Evolutionary conservation across 495 filamentous ascomycete species (phyloP), one percentile per base, ranked within the genome.

Genomic region (Barbatosphaeria neglecta): DNA sequence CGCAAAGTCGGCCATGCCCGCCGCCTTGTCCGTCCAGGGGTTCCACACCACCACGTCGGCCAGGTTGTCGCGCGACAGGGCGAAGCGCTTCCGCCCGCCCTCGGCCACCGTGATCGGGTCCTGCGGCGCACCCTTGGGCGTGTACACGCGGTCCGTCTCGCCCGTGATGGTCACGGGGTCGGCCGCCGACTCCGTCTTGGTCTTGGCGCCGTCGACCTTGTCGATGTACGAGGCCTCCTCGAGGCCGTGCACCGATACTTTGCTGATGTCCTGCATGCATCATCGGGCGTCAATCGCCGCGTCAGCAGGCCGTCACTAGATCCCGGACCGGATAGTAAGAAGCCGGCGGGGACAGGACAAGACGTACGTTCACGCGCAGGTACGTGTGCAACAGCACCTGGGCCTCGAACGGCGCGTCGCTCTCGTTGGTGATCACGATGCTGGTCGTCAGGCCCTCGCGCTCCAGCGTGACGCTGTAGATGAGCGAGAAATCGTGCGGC

Each of bases 21-120:
- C 74, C 7, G 85, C 83, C 64, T 90, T 90, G 45, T 87, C 85
- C 24, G 73, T 72, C 89, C 92, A 96, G 4, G 93, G 93, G 62
- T 99, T 99, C 93, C 93, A 99, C 2, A 99, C 86, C 2, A 95
- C 90, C 25, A 89, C 82, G 44, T 97, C 86, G 45, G 68, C 67
- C 46, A 99, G 68, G 55, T 83, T 87, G 63, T 95, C 85, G 35
- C 93, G 76, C 16, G 78, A 75, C 24, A 96, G 69, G 18, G 76
- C 77, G 66, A 82, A 94, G 23, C 75, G 64, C 42, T 81, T 64
- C 56, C 73, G 68, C 35, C 79, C 81, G 43, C 72, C 75, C 44
- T 82, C 73, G 1, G 69, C 51, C 4, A 94, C 77, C 1, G 73
- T 62, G 22, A 86, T 57, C 45, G 67, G 57, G 4, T 49, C 52